These are phyloP conservation scores for Ensete ventricosum DNA, from an alignment of 176 grass and related monocot species.

Conservation along the genomic window DNA sequence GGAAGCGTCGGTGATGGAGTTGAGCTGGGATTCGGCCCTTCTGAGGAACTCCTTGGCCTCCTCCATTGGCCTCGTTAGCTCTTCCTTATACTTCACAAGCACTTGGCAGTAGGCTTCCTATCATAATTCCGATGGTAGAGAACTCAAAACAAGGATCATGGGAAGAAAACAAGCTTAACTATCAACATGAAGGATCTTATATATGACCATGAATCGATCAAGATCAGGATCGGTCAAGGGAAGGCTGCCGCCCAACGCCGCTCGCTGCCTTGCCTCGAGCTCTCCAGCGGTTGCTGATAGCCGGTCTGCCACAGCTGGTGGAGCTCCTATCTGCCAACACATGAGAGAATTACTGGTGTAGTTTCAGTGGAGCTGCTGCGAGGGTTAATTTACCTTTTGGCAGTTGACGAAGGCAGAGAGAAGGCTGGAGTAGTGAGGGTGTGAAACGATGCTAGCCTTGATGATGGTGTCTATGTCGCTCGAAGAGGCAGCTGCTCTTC, in stretches of 20 bases:
- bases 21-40: constrained; percentile 26
- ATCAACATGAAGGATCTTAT: neutral
- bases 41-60: constrained; percentile 39
- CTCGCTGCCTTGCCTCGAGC: constrained; percentile 28
- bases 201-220: constrained; percentile 40
- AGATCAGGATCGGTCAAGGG: constrained; percentile 30
- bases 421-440: constrained; percentile 6
- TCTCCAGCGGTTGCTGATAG: constrained; percentile 21
- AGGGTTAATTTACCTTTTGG: neutral
- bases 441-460: constrained; percentile 4
- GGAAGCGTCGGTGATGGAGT: constrained; percentile 25
- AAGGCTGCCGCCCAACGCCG: neutral
- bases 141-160: neutral
- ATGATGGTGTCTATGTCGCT: neutral
- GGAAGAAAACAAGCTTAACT: neutral
- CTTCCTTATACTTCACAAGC: constrained; percentile 30
- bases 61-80: constrained; percentile 26
- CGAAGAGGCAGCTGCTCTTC: neutral
- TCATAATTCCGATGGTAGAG: neutral
- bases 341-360: neutral
- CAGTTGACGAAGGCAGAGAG: constrained; percentile 5
- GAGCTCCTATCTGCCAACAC: constrained; percentile 21
- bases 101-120: constrained; percentile 37
- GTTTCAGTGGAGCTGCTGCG: neutral
- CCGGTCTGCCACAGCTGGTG: constrained; percentile 17